Conservation (phyloP, 1,284 basidiomycete genomes). For the Papiliotrema fonsecae region DNA sequence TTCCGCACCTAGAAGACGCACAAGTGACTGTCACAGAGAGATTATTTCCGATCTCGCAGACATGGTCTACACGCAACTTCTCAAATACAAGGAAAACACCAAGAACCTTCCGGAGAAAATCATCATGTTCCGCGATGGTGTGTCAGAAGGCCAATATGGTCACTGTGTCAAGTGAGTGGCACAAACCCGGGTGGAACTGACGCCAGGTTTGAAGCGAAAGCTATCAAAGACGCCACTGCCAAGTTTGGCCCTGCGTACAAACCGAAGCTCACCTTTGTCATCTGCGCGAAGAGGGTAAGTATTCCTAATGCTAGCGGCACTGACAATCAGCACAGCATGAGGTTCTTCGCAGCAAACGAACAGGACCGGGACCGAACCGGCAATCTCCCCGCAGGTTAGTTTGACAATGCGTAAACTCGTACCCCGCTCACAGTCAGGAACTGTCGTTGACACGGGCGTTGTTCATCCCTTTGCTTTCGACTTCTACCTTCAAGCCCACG, state of each 20-base stretch:
- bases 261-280: constrained; percentile 46
- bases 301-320: neutral
- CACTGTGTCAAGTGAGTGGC: constrained; percentile 42
- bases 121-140: constrained; percentile 51
- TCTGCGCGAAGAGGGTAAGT: constrained; percentile 43
- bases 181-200: neutral
- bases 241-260: constrained; percentile 31
- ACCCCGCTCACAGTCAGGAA: no score
- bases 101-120: constrained; percentile 43
- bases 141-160: constrained; percentile 51
- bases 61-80: constrained; percentile 34
- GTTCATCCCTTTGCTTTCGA: constrained; percentile 49
- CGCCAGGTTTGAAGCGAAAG: neutral
- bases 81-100: constrained; percentile 31
- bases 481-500: constrained; percentile 45
- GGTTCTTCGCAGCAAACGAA: constrained; percentile 45
- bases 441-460: constrained; percentile 45
- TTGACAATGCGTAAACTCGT: no score
- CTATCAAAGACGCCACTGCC: constrained; percentile 21
- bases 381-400: constrained; percentile 48
- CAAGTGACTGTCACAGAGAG: constrained; percentile 25
- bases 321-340: constrained; percentile 42
- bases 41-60: constrained; percentile 27
- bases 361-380: constrained; percentile 45
- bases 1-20: no score